phyloP scores from a whole-genome alignment of 2,329 filamentous ascomycete species.

The Aspergillus floridensis region DNA sequence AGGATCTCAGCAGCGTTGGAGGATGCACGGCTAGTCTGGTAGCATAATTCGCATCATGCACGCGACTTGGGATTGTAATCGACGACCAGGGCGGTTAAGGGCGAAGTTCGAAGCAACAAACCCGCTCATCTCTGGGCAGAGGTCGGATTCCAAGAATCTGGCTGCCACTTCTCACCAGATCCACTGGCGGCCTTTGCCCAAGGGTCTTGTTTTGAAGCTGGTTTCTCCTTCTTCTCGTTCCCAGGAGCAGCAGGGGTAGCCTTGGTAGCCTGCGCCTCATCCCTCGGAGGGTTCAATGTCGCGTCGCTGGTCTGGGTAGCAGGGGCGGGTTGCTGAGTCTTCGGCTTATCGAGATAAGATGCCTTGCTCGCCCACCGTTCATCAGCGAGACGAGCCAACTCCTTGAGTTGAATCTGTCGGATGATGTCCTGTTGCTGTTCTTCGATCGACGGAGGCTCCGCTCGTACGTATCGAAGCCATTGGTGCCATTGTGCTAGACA shows the following conservation, averaged over 20 bases:
- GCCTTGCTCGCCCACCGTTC: conserved; percentile 60
- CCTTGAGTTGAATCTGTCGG: conserved; percentile 58
- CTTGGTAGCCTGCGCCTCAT: not conserved
- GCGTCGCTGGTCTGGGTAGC: conserved; percentile 45
- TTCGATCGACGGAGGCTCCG: conserved; percentile 53
- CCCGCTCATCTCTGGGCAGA: conserved; percentile 37
- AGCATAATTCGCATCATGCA: not conserved
- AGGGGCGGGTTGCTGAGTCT: conserved; percentile 48
- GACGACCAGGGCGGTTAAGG: not conserved
- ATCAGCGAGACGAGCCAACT: conserved; percentile 59
- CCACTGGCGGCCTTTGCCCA: conserved; percentile 58
- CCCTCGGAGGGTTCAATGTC: conserved; percentile 30
- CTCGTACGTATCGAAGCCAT: conserved; percentile 63
- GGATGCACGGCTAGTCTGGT: not conserved
- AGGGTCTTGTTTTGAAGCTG: conserved; percentile 44
- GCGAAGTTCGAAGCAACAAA: not conserved
- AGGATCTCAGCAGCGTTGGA: not conserved
- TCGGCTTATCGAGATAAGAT: conserved; percentile 57
- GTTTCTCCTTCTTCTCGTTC: not conserved
- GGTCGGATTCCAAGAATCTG: conserved; percentile 59
- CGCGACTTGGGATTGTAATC: not conserved
- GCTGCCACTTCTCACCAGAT: conserved; percentile 67
- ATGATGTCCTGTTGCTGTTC: conserved; percentile 59
- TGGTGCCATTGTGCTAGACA: conserved; percentile 63
- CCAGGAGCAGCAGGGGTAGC: not conserved